phyloP scores from a whole-genome alignment of 2,329 filamentous ascomycete genomes.

The Salinomyces thailandicus region DNA sequence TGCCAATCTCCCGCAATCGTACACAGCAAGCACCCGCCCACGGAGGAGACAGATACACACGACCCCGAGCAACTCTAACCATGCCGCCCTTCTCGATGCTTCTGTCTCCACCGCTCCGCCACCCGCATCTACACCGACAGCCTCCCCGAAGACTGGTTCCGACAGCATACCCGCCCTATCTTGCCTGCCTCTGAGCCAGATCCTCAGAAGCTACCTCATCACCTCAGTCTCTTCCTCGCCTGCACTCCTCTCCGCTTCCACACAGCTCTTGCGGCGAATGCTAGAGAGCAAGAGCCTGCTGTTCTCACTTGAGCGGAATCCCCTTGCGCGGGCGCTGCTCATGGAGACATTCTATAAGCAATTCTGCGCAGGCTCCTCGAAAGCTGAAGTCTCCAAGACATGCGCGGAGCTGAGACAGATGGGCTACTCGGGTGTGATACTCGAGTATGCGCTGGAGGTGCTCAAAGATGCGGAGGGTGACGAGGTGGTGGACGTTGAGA shows the following conservation, averaged over 20 bases:
- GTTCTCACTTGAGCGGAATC: slow-evolving; percentile 66
- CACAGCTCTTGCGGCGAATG: slow-evolving; percentile 56
- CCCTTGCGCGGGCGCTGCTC: slow-evolving; percentile 56
- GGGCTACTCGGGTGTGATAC: slow-evolving; percentile 73
- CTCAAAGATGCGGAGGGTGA: slow-evolving; percentile 46
- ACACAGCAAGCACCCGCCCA: neutral
- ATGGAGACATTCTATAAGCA: slow-evolving; percentile 83
- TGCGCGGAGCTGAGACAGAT: slow-evolving; percentile 57
- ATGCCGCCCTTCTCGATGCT: slow-evolving; percentile 3
- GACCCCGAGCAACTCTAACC: slow-evolving; percentile 2
- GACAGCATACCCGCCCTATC: slow-evolving; percentile 39
- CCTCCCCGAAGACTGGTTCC: neutral
- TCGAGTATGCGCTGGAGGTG: slow-evolving; percentile 75
- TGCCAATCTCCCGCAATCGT: neutral
- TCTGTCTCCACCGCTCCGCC: slow-evolving; percentile 1
- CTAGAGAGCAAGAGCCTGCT: slow-evolving; percentile 57
- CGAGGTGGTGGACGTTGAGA: slow-evolving; percentile 51
- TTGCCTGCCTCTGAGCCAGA: slow-evolving; percentile 53
- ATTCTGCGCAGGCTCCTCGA: slow-evolving; percentile 76
- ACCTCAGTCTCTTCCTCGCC: slow-evolving; percentile 61
- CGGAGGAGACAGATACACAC: slow-evolving; percentile 4
- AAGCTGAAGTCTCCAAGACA: slow-evolving; percentile 55
- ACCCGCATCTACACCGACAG: neutral
- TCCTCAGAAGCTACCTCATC: slow-evolving; percentile 60
- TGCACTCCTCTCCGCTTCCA: slow-evolving; percentile 57